These are phyloP conservation scores for Exserohilum rostratum DNA, from an alignment of 2,329 filamentous ascomycete species.

Conservation along the genomic window DNA sequence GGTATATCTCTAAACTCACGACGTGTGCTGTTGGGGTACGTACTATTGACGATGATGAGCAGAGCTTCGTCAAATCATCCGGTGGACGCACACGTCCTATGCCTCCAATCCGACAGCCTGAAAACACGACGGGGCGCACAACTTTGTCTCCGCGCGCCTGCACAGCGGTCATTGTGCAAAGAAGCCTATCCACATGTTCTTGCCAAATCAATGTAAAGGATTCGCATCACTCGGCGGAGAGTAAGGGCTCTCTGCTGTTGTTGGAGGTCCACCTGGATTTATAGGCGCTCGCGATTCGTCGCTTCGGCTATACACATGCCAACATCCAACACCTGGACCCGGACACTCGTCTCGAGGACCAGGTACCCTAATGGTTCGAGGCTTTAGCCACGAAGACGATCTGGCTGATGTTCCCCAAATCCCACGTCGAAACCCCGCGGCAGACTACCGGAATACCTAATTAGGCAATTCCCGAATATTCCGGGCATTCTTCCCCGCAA, in stretches of 20 bases:
- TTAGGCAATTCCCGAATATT: constrained; percentile 15
- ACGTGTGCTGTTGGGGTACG: neutral
- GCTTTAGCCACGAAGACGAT: constrained; percentile 1
- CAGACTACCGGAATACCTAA: constrained; percentile 17
- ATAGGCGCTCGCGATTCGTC: neutral
- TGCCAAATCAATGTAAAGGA: neutral
- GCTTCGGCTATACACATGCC: neutral
- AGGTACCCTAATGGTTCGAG: neutral
- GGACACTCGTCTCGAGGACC: constrained; percentile 4
- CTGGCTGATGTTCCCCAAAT: constrained; percentile 5
- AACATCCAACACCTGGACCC: neutral
- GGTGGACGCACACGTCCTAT: neutral
- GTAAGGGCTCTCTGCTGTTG: neutral
- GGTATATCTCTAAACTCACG: neutral
- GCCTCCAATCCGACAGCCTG: neutral
- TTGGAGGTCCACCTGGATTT: neutral
- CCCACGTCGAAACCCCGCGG: constrained; percentile 7
- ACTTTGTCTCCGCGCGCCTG: neutral
- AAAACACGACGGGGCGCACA: neutral
- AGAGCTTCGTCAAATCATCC: neutral
- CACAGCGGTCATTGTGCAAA: neutral
- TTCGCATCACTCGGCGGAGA: neutral
- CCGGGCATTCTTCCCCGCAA: constrained; percentile 24
- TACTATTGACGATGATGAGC: neutral
- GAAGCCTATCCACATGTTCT: neutral